Evolutionary conservation across 805 yeast species (phyloP).

Genomic region (Ascoidea tarda): DNA sequence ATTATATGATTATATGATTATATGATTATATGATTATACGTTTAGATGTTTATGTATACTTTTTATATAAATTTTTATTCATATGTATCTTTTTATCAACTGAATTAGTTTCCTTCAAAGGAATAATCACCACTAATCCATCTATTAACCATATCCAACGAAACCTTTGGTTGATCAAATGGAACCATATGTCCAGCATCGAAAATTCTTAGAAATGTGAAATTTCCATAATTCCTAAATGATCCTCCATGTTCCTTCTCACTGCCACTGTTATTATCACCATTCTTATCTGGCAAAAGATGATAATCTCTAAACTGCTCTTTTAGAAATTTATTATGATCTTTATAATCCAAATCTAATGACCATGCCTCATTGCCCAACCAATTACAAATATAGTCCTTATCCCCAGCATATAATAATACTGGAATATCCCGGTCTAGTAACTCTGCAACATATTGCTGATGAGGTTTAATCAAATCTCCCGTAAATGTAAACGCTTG

Average conservation of each 20-base stretch:
- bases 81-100: too few species aligned
- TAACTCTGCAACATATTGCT: conserved; percentile 53
- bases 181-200: conserved; percentile 98
- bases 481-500: conserved; percentile 76
- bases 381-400: conserved; percentile 95
- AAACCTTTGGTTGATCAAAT: conserved; percentile 65
- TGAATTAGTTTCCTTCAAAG: conserved; percentile 4
- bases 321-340: conserved; percentile 32
- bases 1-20: too few species aligned
- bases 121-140: conserved; percentile 64
- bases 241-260: conserved; percentile 22
- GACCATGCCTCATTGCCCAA: conserved; percentile 88
- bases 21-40: too few species aligned
- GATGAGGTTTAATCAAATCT: conserved; percentile 89
- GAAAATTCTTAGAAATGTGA: conserved; percentile 73
- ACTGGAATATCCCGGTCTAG: conserved; percentile 69
- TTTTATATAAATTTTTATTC: too few species aligned
- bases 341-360: conserved; percentile 54
- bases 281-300: conserved; percentile 12
- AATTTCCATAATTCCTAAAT: conserved; percentile 33
- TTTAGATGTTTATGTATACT: too few species aligned
- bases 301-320: conserved; percentile 15
- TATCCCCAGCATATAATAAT: conserved; percentile 87
- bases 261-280: conserved; percentile 1
- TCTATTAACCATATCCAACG: conserved; percentile 71